Conservation (phyloP, 768 basidiomycete genomes). For the Lentinula sp. region DNA sequence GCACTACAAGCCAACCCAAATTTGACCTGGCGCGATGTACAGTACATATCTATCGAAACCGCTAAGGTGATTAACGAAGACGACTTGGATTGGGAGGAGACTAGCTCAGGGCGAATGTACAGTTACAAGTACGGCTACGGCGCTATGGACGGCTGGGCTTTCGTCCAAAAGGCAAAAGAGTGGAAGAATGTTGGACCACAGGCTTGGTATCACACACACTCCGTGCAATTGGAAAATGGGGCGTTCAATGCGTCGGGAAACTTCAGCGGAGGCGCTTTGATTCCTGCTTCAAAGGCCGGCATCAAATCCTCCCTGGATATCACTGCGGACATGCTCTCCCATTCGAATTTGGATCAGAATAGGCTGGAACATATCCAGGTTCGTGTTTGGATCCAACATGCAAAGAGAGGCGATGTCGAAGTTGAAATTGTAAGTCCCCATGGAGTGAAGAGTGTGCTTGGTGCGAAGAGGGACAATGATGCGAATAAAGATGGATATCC, state of each 20-base stretch:
- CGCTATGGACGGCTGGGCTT: constrained; percentile 74
- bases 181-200: constrained; percentile 94
- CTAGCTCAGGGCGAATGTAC: constrained; percentile 53
- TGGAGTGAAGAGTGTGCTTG: constrained; percentile 81
- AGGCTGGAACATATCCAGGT: constrained; percentile 87
- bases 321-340: constrained; percentile 57
- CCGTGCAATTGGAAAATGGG: constrained; percentile 60
- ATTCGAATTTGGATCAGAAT: constrained; percentile 69
- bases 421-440: constrained; percentile 83
- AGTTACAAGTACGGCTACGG: constrained; percentile 97
- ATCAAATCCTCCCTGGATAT: constrained; percentile 20
- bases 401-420: constrained; percentile 85
- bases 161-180: constrained; percentile 71
- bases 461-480: constrained; percentile 64
- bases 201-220: constrained; percentile 77
- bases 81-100: constrained; percentile 93
- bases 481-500: constrained; percentile 61
- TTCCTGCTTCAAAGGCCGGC: constrained; percentile 28
- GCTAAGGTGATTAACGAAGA: constrained; percentile 76
- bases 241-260: constrained; percentile 46
- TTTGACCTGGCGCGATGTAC: constrained; percentile 93
- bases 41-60: constrained; percentile 78
- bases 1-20: constrained; percentile 90
- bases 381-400: constrained; percentile 89
- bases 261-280: constrained; percentile 61